Percentiles rank a stretch among this genome's conserved stretches.
These are phyloP conservation scores for Crithidia acanthocephali DNA, from an alignment of 208 protist genomes.

Conservation along the genomic window DNA sequence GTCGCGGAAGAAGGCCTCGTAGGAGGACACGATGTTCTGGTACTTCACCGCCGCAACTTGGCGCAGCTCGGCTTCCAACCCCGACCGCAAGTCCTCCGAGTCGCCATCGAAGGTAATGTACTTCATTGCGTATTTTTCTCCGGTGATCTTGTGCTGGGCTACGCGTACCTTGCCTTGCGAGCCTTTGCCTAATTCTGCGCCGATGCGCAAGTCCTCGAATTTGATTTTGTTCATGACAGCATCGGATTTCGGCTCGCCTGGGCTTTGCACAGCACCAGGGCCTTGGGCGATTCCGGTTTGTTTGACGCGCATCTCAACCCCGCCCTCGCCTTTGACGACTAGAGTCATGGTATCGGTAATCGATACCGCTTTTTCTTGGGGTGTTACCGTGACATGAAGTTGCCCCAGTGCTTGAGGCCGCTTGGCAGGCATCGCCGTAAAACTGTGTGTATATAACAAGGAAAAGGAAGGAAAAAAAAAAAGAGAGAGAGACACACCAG, in stretches of 20 bases:
- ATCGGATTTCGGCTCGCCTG: constrained; percentile 36
- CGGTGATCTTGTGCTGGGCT: constrained; percentile 67
- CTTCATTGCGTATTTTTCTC: constrained; percentile 89
- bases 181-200: constrained; percentile 79
- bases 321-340: constrained; percentile 88
- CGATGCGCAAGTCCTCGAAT: constrained; percentile 88
- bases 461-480: constrained; percentile 3
- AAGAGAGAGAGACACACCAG: constrained; percentile 10
- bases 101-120: constrained; percentile 82
- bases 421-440: constrained; percentile 74
- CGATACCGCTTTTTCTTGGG: constrained; percentile 73
- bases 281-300: constrained; percentile 74
- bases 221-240: constrained; percentile 77
- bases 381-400: constrained; percentile 66
- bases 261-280: constrained; percentile 19
- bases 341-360: constrained; percentile 92
- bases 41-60: constrained; percentile 87
- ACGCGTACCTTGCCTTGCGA: constrained; percentile 91
- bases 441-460: neutral
- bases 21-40: constrained; percentile 89
- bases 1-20: constrained; percentile 92
- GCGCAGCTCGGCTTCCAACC: constrained; percentile 77
- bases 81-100: constrained; percentile 68
- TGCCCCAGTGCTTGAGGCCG: constrained; percentile 67
- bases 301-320: constrained; percentile 89